These are phyloP conservation scores for Phytophthora fragariaefolia DNA, from an alignment of 352 stramenopile species.

Conservation along the genomic window DNA sequence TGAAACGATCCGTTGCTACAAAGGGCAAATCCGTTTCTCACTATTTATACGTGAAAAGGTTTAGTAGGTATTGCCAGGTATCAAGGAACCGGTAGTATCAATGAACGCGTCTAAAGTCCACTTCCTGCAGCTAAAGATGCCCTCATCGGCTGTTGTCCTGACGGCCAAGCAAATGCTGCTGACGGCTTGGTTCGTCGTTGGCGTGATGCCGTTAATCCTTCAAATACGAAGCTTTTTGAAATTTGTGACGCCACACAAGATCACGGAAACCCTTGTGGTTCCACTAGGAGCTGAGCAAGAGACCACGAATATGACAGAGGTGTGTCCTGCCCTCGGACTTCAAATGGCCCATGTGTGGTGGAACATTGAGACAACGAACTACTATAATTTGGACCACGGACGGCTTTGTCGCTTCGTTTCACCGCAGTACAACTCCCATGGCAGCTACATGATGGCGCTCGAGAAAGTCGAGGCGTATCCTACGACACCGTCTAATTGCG, in stretches of 20 bases:
- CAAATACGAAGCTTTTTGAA: slow-evolving; percentile 18
- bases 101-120: neutral
- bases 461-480: slow-evolving; percentile 10
- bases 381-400: slow-evolving; percentile 1
- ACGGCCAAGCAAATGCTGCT: slow-evolving; percentile 3
- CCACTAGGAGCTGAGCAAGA: neutral
- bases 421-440: slow-evolving; percentile 22
- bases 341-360: slow-evolving; percentile 25
- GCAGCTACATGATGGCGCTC: slow-evolving; percentile 1
- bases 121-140: neutral
- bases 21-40: no score
- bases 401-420: slow-evolving; percentile 11
- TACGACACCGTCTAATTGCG: slow-evolving; percentile 3
- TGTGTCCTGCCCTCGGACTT: slow-evolving; percentile 19
- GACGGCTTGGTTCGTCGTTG: slow-evolving; percentile 15
- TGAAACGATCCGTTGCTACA: no score
- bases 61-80: no score
- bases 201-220: slow-evolving; percentile 13
- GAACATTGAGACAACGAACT: slow-evolving; percentile 21
- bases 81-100: neutral
- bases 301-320: slow-evolving; percentile 1
- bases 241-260: slow-evolving; percentile 19
- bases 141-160: neutral
- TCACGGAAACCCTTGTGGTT: slow-evolving; percentile 14
- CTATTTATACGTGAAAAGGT: no score